Evolutionary conservation across 148 eudicot genomes (phyloP).

Genomic region (Camellia granthamiana): DNA sequence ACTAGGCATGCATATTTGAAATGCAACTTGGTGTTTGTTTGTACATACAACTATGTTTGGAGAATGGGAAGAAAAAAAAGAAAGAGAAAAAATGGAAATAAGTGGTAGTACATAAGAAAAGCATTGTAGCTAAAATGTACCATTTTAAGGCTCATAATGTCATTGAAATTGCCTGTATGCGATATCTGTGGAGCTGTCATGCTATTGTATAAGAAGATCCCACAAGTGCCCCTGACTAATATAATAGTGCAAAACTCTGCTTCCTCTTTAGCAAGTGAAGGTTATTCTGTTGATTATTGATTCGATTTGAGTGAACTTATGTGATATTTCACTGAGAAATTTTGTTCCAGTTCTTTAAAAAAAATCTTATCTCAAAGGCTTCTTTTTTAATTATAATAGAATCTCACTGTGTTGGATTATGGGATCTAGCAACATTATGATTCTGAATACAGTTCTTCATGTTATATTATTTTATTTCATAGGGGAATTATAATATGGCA

Average conservation of each 20-base stretch:
- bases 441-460: background rate
- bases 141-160: background rate
- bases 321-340: background rate
- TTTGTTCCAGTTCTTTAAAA: background rate
- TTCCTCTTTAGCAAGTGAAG: background rate
- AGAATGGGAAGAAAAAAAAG: background rate
- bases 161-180: too few relatives aligned
- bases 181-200: background rate
- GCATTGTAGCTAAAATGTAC: background rate
- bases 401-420: background rate
- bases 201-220: background rate
- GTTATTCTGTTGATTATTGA: background rate
- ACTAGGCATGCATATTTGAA: background rate
- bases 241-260: background rate
- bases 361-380: too few relatives aligned
- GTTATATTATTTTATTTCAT: background rate
- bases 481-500: background rate
- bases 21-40: slow-evolving; percentile 1
- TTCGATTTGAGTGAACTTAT: background rate
- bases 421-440: background rate
- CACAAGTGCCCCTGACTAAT: background rate
- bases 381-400: background rate
- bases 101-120: background rate
- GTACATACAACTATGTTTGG: background rate
- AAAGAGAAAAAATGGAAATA: background rate